A percentile compares a stretch with the other conserved stretches of the same genome.
These are phyloP conservation scores for Pulveroboletus sp. DNA, from an alignment of 768 basidiomycete species.

Conservation along the genomic window DNA sequence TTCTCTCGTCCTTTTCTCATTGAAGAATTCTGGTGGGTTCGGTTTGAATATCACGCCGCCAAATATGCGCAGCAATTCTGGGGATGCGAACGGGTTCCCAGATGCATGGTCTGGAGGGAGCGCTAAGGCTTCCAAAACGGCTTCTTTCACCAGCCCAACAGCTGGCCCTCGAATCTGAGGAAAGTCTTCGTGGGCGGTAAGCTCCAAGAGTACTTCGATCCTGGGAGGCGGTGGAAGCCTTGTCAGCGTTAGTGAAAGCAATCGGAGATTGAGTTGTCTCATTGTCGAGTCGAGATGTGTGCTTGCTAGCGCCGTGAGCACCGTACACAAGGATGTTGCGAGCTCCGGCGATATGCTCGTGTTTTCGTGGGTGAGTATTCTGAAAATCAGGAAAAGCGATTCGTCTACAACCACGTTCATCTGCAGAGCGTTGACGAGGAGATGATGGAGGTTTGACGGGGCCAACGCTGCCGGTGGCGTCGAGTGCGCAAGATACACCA, in stretches of 20 bases:
- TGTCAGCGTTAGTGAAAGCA: constrained; percentile 51
- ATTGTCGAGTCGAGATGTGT: constrained; percentile 54
- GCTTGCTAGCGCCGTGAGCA: constrained; percentile 56
- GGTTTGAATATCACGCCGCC: constrained; percentile 58
- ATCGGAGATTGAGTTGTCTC: constrained; percentile 59
- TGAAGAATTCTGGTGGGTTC: constrained; percentile 51
- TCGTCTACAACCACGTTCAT: constrained; percentile 55
- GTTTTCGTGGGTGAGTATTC: constrained; percentile 9
- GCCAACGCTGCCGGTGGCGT: constrained; percentile 13
- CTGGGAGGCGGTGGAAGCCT: constrained; percentile 45
- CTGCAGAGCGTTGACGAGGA: constrained; percentile 50
- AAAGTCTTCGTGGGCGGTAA: constrained; percentile 46
- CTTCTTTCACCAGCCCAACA: constrained; percentile 66
- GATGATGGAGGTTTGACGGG: constrained; percentile 33
- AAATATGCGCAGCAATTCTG: constrained; percentile 52
- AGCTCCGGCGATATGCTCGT: constrained; percentile 41
- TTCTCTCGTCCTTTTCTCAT: constrained; percentile 31
- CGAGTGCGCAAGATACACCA: constrained; percentile 25
- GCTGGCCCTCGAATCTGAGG: constrained; percentile 70
- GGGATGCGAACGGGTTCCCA: constrained; percentile 49
- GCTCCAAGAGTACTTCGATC: constrained; percentile 51
- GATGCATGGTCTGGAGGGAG: constrained; percentile 14
- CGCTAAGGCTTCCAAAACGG: constrained; percentile 50
- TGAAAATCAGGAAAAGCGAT: constrained; percentile 52
- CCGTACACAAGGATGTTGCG: constrained; percentile 42